Evolutionary conservation across 176 grass and related monocot species (phyloP).

Genomic region (Bolboschoenus planiculmis): DNA sequence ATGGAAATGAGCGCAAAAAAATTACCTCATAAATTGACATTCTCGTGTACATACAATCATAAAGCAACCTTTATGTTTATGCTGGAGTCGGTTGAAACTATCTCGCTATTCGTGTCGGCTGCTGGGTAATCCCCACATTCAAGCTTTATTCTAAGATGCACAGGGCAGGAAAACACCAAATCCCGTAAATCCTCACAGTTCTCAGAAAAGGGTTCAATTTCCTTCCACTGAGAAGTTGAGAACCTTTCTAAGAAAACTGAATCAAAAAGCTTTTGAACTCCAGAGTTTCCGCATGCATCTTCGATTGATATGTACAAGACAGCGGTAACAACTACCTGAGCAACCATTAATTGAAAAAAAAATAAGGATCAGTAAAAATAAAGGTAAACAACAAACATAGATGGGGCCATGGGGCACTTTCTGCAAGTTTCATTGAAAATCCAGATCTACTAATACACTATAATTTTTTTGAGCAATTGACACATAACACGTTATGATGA

Average conservation of each 20-base stretch:
- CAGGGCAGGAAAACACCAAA: slow-evolving; percentile 45
- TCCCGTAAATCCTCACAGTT: slow-evolving; percentile 29
- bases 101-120: slow-evolving; percentile 60
- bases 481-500: neutral
- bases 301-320: slow-evolving; percentile 52
- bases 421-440: neutral
- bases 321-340: slow-evolving; percentile 62
- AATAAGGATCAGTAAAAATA: neutral
- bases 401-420: neutral
- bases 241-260: slow-evolving; percentile 32
- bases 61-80: slow-evolving; percentile 40
- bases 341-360: neutral
- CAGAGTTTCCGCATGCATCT: neutral
- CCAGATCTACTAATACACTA: neutral
- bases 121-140: slow-evolving; percentile 67
- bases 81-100: slow-evolving; percentile 57
- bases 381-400: neutral
- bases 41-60: slow-evolving; percentile 22
- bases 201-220: slow-evolving; percentile 34
- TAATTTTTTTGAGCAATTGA: neutral
- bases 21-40: neutral
- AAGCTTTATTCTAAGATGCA: slow-evolving; percentile 54
- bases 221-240: slow-evolving; percentile 5
- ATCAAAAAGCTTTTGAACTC: slow-evolving; percentile 26
- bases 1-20: neutral